These are phyloP conservation scores for Lachnellula hyalina DNA, from an alignment of 2,329 filamentous ascomycete species.

Conservation along the genomic window DNA sequence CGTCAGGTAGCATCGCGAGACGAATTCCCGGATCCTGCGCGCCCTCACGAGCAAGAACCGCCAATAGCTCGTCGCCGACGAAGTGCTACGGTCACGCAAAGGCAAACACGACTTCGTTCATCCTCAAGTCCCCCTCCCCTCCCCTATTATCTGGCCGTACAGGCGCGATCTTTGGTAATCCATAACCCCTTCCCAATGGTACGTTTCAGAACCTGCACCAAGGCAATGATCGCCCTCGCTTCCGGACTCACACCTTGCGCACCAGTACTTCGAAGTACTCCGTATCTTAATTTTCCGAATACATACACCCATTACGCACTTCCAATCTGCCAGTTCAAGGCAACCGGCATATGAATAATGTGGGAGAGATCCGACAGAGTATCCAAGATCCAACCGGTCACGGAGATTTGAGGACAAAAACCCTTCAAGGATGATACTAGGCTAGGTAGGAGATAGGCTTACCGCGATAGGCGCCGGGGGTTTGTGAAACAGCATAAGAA, in stretches of 20 bases:
- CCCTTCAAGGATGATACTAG: neutral
- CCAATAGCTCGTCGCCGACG: neutral
- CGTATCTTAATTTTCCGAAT: slow-evolving; percentile 1
- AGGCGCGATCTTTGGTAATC: neutral
- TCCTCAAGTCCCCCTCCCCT: neutral
- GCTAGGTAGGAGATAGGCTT: neutral
- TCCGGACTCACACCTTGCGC: neutral
- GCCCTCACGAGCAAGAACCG: neutral
- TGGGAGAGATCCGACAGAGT: neutral
- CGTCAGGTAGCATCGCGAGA: slow-evolving; percentile 7
- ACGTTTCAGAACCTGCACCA: slow-evolving; percentile 11
- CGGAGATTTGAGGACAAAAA: neutral
- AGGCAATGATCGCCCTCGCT: slow-evolving; percentile 11
- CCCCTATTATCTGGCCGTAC: slow-evolving; percentile 4
- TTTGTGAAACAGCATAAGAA: neutral
- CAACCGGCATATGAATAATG: neutral
- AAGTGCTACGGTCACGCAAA: slow-evolving; percentile 1
- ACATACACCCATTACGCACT: neutral
- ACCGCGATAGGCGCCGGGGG: neutral
- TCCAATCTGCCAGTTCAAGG: neutral
- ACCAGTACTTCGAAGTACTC: too few relatives aligned
- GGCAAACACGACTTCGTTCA: neutral
- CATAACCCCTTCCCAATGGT: slow-evolving; percentile 7
- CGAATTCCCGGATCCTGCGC: neutral
- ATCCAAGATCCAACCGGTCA: neutral